Conservation (phyloP, 2,329 filamentous ascomycete species). For the Fonsecaea erecta region DNA sequence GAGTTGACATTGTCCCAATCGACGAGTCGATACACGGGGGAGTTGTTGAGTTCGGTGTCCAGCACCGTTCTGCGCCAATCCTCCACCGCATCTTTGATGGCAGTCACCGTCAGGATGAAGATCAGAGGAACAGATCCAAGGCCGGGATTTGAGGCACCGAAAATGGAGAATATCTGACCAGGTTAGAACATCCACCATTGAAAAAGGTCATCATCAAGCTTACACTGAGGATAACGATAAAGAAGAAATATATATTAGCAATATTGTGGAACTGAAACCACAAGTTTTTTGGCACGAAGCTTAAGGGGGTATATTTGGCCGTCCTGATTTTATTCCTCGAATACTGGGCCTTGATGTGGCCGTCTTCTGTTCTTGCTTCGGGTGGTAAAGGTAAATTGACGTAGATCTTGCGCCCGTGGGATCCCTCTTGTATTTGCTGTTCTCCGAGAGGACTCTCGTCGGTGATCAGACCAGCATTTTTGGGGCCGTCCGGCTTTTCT, state of each 20-base stretch:
- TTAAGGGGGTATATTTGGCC: slow-evolving; percentile 93
- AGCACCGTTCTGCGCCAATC: slow-evolving; percentile 90
- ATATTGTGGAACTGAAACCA: slow-evolving; percentile 99
- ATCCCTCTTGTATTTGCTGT: slow-evolving; percentile 42
- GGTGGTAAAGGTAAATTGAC: slow-evolving; percentile 84
- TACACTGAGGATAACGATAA: slow-evolving; percentile 92
- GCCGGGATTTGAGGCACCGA: slow-evolving; percentile 87
- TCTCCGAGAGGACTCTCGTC: slow-evolving; percentile 34
- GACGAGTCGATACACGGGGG: slow-evolving; percentile 84
- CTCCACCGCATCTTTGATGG: slow-evolving; percentile 93
- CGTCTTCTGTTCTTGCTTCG: slow-evolving; percentile 78
- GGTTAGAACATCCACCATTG: slow-evolving; percentile 4
- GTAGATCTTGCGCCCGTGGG: slow-evolving; percentile 67
- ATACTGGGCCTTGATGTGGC: slow-evolving; percentile 70
- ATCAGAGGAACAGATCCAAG: slow-evolving; percentile 90
- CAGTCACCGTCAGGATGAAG: slow-evolving; percentile 84
- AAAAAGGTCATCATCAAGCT: slow-evolving; percentile 48
- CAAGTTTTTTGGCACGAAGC: slow-evolving; percentile 94
- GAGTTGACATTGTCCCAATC: slow-evolving; percentile 95
- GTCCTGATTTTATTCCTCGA: slow-evolving; percentile 96
- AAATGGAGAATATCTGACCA: slow-evolving; percentile 88
- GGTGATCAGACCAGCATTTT: slow-evolving; percentile 41
- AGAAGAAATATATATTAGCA: slow-evolving; percentile 97
- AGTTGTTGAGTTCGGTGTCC: slow-evolving; percentile 94
- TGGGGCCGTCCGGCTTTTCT: slow-evolving; percentile 47